Evolutionary conservation across 169 alveolate species (phyloP), one percentile per base, ranked within the genome.

Genomic region (Cyclospora cayetanensis): DNA sequence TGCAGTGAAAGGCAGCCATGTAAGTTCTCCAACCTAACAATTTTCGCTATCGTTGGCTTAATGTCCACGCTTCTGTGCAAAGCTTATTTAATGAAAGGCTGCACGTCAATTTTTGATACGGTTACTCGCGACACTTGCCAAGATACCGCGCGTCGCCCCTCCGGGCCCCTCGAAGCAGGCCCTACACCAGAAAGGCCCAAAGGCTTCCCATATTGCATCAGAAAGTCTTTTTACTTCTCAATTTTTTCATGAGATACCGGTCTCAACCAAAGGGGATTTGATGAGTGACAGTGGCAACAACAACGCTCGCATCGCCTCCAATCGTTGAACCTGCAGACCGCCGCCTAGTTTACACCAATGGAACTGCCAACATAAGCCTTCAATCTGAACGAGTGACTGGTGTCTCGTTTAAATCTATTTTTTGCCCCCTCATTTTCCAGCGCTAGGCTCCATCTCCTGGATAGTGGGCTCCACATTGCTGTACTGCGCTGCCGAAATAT

Each of bases 101-200:
- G n/a, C n/a, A n/a, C n/a, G n/a, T n/a, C n/a, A n/a, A n/a, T n/a
- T n/a, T n/a, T n/a, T n/a, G n/a, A n/a, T n/a, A n/a, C n/a, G n/a
- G n/a, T n/a, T n/a, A n/a, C n/a, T n/a, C n/a, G n/a, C n/a, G n/a
- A n/a, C n/a, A n/a, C n/a, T n/a, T n/a, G n/a, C n/a, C n/a, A n/a
- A n/a, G n/a, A n/a, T n/a, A n/a, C n/a, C n/a, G n/a, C n/a, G n/a
- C n/a, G 39, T 27, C 29, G 85, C 39, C 60, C 55, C 55, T 53
- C 60, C 42, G 85, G 85, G 85, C 85, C 85, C 85, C 85, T 41
- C 85, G 85, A 37, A 39, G 85, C 85, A 74, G 65, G 85, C 85
- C 85, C 85, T 20, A 7, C 35, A 9, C 0, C 39, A 63, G 42
- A 52, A 20, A 35, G 42, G 83, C 15, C 55, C 55, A 37, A 52